These are phyloP conservation scores for Artemisia argyi DNA, from an alignment of 129 eudicot species.

Conservation along the genomic window DNA sequence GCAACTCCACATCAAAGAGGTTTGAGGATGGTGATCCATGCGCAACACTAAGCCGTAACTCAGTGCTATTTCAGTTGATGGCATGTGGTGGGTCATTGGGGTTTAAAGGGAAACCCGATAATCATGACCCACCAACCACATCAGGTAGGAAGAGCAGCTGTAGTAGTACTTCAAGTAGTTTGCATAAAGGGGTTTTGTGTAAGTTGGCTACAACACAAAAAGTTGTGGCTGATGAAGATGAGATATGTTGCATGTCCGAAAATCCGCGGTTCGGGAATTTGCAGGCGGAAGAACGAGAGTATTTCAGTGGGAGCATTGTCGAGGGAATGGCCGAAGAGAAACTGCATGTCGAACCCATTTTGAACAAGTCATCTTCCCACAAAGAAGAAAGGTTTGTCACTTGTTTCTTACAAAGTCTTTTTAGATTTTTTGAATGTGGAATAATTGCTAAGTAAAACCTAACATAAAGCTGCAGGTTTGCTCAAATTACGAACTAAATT, in stretches of 20 bases:
- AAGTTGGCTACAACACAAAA: conserved; percentile 33
- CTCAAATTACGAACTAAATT: no score
- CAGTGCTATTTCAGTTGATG: conserved; percentile 63
- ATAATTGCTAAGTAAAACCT: no score
- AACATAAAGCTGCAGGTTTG: no score
- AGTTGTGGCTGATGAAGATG: conserved; percentile 26
- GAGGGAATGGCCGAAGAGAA: conserved; percentile 52
- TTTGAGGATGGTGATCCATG: conserved; percentile 61
- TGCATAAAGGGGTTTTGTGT: conserved; percentile 52
- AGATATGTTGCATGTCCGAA: conserved; percentile 86
- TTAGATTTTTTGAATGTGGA: neutral
- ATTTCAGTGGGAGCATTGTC: conserved; percentile 91
- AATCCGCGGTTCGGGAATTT: conserved; percentile 89
- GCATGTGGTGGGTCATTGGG: conserved; percentile 71
- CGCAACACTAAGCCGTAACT: conserved; percentile 52
- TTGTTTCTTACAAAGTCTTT: neutral
- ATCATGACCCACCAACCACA: conserved; percentile 16
- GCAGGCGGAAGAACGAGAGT: conserved; percentile 85
- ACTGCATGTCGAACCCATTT: conserved; percentile 36
- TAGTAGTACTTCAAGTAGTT: conserved; percentile 31
- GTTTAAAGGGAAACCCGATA: conserved; percentile 45
- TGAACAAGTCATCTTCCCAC: conserved; percentile 74
- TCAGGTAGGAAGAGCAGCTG: conserved; percentile 47
- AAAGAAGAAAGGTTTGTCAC: conserved; percentile 73
- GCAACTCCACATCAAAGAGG: conserved; percentile 37